Conservation (phyloP, 2,329 filamentous ascomycete genomes). For the Cladosporium colombiae region DNA sequence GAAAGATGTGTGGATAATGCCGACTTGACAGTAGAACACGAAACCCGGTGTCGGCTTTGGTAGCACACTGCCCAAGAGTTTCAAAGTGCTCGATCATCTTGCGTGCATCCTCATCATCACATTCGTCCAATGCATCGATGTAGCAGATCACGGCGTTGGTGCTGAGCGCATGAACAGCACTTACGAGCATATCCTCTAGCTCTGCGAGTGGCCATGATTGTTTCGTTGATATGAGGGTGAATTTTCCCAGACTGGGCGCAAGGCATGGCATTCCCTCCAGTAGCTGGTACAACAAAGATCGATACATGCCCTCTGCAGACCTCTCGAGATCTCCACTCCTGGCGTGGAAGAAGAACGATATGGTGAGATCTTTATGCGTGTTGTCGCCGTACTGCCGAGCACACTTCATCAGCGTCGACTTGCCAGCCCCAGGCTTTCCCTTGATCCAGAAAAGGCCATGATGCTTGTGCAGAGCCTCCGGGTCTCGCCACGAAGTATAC, state of each 20-base stretch:
- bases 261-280: not conserved
- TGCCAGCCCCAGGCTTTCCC: conserved; percentile 44
- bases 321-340: conserved; percentile 48
- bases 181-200: not conserved
- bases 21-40: conserved; percentile 45
- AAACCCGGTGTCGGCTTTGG: conserved; percentile 42
- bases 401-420: conserved; percentile 45
- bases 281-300: conserved; percentile 50
- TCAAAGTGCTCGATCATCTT: conserved; percentile 44
- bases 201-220: not conserved
- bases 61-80: conserved; percentile 33
- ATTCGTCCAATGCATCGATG: conserved; percentile 52
- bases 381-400: not conserved
- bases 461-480: not conserved
- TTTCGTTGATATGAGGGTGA: conserved; percentile 18
- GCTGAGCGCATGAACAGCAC: conserved; percentile 3
- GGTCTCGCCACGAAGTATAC: conserved; percentile 45
- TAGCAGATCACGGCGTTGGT: conserved; percentile 39
- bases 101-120: conserved; percentile 40
- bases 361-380: conserved; percentile 24
- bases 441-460: conserved; percentile 43
- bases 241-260: conserved; percentile 44
- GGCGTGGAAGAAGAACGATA: conserved; percentile 55
- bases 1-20: conserved; percentile 46
- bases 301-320: conserved; percentile 52